These are phyloP conservation scores for Lichtheimia ornata DNA, from an alignment of 371 early-diverging fungal genomes.

Conservation along the genomic window DNA sequence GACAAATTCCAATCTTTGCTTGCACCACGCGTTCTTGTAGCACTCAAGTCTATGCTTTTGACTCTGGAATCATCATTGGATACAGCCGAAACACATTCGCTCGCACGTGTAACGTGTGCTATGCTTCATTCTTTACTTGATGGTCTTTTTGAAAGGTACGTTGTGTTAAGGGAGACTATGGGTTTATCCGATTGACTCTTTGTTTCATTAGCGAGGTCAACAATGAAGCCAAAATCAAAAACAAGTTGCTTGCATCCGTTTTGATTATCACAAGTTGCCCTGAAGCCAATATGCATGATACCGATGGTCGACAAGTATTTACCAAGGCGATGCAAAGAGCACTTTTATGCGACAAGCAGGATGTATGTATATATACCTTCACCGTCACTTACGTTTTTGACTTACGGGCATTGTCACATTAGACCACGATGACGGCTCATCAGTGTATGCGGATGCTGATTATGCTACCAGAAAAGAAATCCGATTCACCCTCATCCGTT, in stretches of 20 bases:
- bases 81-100: conserved; percentile 19
- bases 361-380: conserved; percentile 20
- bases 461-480: conserved; percentile 41
- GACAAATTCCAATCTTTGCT: conserved; percentile 29
- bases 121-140: conserved; percentile 36
- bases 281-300: conserved; percentile 31
- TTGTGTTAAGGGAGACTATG: neutral
- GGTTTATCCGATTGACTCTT: neutral
- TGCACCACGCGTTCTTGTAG: conserved; percentile 45
- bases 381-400: too few species aligned
- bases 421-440: conserved; percentile 45
- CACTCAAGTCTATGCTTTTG: conserved; percentile 41
- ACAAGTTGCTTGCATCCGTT: conserved; percentile 38
- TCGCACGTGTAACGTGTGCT: conserved; percentile 37
- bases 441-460: conserved; percentile 54
- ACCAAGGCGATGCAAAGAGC: conserved; percentile 28
- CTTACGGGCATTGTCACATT: neutral
- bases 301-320: conserved; percentile 23
- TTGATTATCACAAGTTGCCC: conserved; percentile 48
- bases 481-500: conserved; percentile 19
- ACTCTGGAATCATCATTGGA: conserved; percentile 31
- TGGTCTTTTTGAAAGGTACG: conserved; percentile 24
- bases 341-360: conserved; percentile 24
- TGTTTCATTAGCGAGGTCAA: neutral
- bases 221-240: conserved; percentile 31